Percentiles rank a stretch among this genome's conserved stretches.
phyloP scores from a whole-genome alignment of 2,329 filamentous ascomycete species.

The Aureobasidium sp. region DNA sequence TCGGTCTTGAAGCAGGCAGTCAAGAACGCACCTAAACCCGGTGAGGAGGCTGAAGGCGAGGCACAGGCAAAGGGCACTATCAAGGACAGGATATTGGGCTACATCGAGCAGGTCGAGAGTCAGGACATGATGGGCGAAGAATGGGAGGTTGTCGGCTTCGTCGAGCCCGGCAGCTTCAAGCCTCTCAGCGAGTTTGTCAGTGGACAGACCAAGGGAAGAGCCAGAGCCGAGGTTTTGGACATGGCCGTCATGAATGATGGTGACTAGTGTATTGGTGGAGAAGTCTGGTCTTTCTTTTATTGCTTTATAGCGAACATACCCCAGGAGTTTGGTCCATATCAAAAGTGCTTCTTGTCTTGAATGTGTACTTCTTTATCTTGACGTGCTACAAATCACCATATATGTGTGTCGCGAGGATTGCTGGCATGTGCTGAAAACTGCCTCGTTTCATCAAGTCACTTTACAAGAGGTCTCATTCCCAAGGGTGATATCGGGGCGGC shows the following conservation, averaged over 20 bases:
- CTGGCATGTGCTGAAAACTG: not conserved
- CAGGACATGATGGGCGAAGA: slow-evolving; percentile 77
- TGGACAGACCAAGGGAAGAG: slow-evolving; percentile 83
- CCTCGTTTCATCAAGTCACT: not conserved
- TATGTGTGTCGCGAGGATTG: not conserved
- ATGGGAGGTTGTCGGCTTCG: slow-evolving; percentile 91
- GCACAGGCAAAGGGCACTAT: slow-evolving; percentile 63
- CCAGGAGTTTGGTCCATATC: not conserved
- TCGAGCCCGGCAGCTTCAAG: slow-evolving; percentile 92
- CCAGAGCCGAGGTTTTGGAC: slow-evolving; percentile 86
- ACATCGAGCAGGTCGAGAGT: slow-evolving; percentile 80
- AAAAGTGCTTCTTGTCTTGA: not conserved
- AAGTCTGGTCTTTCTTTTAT: not conserved
- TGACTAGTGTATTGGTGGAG: slow-evolving; percentile 29
- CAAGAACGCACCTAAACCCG: slow-evolving; percentile 43
- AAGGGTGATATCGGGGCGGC: not conserved
- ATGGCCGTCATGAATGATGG: slow-evolving; percentile 92
- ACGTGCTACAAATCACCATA: not conserved
- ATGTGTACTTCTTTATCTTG: not conserved
- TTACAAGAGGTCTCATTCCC: not conserved
- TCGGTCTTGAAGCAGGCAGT: slow-evolving; percentile 70
- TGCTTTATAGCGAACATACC: slow-evolving; percentile 8
- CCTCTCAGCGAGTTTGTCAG: slow-evolving; percentile 78
- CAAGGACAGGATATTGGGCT: slow-evolving; percentile 82
- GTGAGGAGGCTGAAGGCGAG: slow-evolving; percentile 37